These are phyloP conservation scores for Batkoa obscura DNA, from an alignment of 371 early-diverging fungal genomes.

Conservation along the genomic window DNA sequence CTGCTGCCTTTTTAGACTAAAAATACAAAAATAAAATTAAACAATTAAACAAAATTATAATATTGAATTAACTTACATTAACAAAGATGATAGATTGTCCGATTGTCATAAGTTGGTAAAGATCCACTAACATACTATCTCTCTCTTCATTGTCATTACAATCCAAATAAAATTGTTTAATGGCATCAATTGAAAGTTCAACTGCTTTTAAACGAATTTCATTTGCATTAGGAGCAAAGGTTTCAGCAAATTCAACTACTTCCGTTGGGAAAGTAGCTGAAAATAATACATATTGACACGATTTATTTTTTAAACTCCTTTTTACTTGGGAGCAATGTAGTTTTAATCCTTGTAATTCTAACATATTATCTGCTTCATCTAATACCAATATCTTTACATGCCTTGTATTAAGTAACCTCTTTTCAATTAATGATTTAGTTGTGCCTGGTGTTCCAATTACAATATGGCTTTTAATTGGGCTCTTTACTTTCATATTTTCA, in stretches of 20 bases:
- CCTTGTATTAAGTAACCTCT: constrained; percentile 28
- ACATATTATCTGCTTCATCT: constrained; percentile 92
- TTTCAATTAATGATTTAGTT: constrained; percentile 44
- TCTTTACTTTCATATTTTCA: not conserved
- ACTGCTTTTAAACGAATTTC: constrained; percentile 66
- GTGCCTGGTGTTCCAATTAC: constrained; percentile 97
- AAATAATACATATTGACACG: constrained; percentile 75
- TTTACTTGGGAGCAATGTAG: constrained; percentile 69
- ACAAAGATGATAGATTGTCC: constrained; percentile 98
- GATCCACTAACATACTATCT: constrained; percentile 52
- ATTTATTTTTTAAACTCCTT: constrained; percentile 23
- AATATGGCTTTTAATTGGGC: constrained; percentile 39
- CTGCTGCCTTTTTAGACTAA: constrained; percentile 62
- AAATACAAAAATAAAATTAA: not conserved
- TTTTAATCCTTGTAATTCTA: constrained; percentile 70
- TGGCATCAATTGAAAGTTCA: constrained; percentile 85
- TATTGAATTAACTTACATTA: constrained; percentile 28
- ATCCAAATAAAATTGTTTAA: constrained; percentile 95
- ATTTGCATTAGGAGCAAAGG: constrained; percentile 68
- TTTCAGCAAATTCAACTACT: constrained; percentile 55
- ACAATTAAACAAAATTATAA: not conserved
- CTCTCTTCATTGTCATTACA: constrained; percentile 60
- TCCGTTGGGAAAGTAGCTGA: constrained; percentile 89
- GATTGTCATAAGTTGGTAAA: constrained; percentile 82
- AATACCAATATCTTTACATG: constrained; percentile 58